Percentiles rank a stretch among this genome's conserved stretches.
Evolutionary conservation across 2,329 filamentous ascomycete species (phyloP).

Genomic region (Colletotrichum endophyticum): DNA sequence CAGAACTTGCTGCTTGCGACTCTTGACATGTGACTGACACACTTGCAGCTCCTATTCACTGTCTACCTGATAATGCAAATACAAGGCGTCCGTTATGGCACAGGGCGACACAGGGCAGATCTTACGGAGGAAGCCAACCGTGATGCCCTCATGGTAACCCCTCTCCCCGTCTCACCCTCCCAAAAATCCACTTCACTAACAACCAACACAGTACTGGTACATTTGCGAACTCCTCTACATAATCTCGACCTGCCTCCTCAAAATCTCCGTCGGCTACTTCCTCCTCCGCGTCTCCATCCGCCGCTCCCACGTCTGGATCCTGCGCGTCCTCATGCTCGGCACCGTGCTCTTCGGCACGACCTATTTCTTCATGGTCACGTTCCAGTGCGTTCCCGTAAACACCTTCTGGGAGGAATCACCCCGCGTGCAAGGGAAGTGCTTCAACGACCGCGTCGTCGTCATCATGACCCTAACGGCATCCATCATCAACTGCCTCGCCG

Average conservation of each 20-base stretch:
- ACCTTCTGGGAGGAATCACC: conserved; percentile 41
- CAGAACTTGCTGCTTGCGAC: neutral
- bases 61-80: conserved; percentile 27
- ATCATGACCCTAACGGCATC: conserved; percentile 40
- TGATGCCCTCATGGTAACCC: conserved; percentile 34
- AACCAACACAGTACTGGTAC: conserved; percentile 36
- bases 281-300: conserved; percentile 44
- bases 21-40: neutral
- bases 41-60: conserved; percentile 24
- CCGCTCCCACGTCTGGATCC: conserved; percentile 35
- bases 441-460: conserved; percentile 28
- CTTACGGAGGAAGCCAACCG: conserved; percentile 23
- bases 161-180: no score
- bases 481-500: conserved; percentile 39
- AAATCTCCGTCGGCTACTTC: conserved; percentile 47
- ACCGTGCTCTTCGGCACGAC: conserved; percentile 40
- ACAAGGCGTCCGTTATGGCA: conserved; percentile 31
- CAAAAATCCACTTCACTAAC: neutral
- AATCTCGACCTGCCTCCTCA: conserved; percentile 33
- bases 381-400: conserved; percentile 43
- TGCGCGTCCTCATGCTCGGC: conserved; percentile 37
- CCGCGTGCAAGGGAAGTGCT: conserved; percentile 33
- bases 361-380: conserved; percentile 46
- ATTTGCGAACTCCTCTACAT: conserved; percentile 47
- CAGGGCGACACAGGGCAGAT: conserved; percentile 26